Conservation (phyloP, 140 eudicot species). For the Anethum foeniculum region DNA sequence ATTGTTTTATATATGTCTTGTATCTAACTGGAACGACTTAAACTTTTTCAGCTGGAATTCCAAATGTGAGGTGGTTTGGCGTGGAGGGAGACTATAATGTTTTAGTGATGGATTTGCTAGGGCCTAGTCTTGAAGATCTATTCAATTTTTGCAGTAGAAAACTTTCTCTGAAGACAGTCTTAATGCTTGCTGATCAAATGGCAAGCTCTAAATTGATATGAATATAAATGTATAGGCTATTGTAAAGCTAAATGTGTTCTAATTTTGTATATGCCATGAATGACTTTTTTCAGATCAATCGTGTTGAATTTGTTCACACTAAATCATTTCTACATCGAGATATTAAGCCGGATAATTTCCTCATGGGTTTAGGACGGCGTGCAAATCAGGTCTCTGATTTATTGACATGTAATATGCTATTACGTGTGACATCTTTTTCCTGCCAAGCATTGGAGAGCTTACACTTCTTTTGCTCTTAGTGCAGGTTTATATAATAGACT, state of each 20-base stretch:
- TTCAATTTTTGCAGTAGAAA: slow-evolving; percentile 66
- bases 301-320: slow-evolving; percentile 65
- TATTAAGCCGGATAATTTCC: slow-evolving; percentile 75
- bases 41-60: slow-evolving; percentile 54
- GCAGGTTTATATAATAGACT: slow-evolving; percentile 69
- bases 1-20: neutral
- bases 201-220: slow-evolving; percentile 18
- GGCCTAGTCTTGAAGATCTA: slow-evolving; percentile 73
- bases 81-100: slow-evolving; percentile 79
- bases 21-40: neutral
- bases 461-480: slow-evolving; percentile 9
- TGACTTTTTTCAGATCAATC: slow-evolving; percentile 43
- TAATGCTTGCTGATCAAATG: slow-evolving; percentile 84
- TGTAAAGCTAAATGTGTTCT: neutral
- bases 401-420: neutral
- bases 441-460: neutral
- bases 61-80: slow-evolving; percentile 72
- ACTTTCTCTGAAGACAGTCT: slow-evolving; percentile 56
- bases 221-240: neutral
- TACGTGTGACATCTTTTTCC: slow-evolving; percentile 2
- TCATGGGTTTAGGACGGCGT: slow-evolving; percentile 73
- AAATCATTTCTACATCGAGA: slow-evolving; percentile 76
- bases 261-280: neutral
- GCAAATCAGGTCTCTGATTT: slow-evolving; percentile 52
- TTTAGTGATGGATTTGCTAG: slow-evolving; percentile 69